These are phyloP conservation scores for Heterotrichella gracilis DNA, from an alignment of 352 stramenopile genomes.

Conservation along the genomic window DNA sequence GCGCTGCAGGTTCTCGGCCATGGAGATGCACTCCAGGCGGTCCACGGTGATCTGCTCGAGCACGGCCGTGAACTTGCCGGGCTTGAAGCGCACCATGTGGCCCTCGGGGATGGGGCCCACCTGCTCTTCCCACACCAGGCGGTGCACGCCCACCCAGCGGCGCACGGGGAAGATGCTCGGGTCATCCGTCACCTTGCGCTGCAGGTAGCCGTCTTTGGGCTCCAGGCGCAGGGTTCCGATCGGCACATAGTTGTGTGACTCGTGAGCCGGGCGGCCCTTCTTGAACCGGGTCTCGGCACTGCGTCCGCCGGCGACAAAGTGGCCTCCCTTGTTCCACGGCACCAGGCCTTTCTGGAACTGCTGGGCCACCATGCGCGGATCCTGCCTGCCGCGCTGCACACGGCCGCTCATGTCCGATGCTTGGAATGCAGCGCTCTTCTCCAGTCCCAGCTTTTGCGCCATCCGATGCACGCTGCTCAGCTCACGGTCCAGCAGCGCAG, in stretches of 20 bases:
- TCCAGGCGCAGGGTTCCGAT: background rate
- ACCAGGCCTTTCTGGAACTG: slow-evolving; percentile 1
- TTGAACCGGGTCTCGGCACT: background rate
- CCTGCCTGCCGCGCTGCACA: too few species aligned
- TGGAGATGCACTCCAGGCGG: background rate
- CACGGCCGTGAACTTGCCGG: background rate
- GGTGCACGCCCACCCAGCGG: background rate
- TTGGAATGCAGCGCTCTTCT: too few species aligned
- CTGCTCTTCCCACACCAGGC: slow-evolving; percentile 4
- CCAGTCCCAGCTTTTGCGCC: too few species aligned
- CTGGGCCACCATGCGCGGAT: too few species aligned
- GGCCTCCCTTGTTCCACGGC: background rate
- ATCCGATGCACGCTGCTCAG: too few species aligned
- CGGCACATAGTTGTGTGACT: background rate
- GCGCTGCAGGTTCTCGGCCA: slow-evolving; percentile 7
- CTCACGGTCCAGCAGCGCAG: background rate
- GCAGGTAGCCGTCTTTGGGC: background rate
- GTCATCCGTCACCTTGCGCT: background rate
- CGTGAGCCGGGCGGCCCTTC: background rate
- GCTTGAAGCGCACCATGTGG: background rate
- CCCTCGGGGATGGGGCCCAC: background rate
- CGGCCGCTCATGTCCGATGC: too few species aligned
- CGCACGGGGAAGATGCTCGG: background rate
- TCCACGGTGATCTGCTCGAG: background rate
- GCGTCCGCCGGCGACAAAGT: background rate